A percentile compares a stretch with the other conserved stretches of the same genome.
Evolutionary conservation across 2,329 filamentous ascomycete genomes (phyloP).

Genomic region (Neonectria hederae): DNA sequence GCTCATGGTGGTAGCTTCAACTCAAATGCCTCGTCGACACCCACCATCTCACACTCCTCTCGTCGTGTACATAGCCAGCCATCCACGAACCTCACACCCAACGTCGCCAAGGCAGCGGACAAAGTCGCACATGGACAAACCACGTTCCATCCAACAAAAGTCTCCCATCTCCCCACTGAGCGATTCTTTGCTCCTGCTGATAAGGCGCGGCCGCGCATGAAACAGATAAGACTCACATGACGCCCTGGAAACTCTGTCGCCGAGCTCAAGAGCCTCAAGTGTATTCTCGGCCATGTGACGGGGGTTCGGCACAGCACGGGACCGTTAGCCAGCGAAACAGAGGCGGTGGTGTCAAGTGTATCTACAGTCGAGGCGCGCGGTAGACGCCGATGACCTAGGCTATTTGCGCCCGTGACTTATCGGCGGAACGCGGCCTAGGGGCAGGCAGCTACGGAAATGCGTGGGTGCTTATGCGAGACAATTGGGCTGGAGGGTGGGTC

Average conservation of each 20-base stretch:
- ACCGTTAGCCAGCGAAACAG: neutral
- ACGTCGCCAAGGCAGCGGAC: neutral
- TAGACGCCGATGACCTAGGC: neutral
- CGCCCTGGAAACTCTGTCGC: neutral
- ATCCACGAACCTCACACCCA: neutral
- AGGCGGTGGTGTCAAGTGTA: neutral
- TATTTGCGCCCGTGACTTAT: constrained; percentile 1
- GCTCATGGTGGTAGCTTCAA: too few species aligned
- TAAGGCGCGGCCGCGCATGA: neutral
- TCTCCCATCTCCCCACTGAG: too few species aligned
- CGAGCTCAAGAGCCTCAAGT: neutral
- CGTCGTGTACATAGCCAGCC: neutral
- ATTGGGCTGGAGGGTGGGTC: neutral
- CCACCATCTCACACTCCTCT: neutral
- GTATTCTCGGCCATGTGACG: neutral
- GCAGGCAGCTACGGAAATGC: neutral
- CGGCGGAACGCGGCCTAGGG: neutral
- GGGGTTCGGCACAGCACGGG: neutral
- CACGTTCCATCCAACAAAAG: too few species aligned
- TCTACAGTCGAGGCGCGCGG: neutral
- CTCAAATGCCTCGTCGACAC: too few species aligned
- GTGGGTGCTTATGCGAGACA: neutral
- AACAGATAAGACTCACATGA: neutral
- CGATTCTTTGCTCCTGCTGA: too few species aligned
- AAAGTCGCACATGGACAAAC: neutral